Evolutionary conservation across 495 filamentous ascomycete species (phyloP).

Genomic region (Lepraria neglecta): DNA sequence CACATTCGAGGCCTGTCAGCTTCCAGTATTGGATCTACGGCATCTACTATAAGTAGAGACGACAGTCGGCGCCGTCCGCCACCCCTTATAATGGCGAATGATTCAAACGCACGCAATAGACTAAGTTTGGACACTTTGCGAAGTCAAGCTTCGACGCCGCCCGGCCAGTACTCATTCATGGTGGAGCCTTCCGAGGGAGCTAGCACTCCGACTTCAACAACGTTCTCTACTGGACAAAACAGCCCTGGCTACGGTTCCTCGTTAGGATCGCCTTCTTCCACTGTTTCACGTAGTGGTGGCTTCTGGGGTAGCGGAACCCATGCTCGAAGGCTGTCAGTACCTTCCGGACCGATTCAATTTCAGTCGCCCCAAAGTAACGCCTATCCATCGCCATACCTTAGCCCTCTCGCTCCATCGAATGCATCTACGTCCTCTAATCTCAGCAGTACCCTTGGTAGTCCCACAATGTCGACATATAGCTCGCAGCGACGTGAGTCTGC

Average conservation of each 20-base stretch:
- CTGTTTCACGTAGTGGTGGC: slow-evolving; percentile 55
- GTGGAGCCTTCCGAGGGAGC: slow-evolving; percentile 61
- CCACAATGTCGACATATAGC: slow-evolving; percentile 60
- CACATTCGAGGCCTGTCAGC: slow-evolving; percentile 80
- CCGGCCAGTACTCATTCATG: slow-evolving; percentile 39
- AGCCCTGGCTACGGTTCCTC: slow-evolving; percentile 64
- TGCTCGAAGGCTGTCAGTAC: slow-evolving; percentile 73
- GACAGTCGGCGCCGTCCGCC: slow-evolving; percentile 68
- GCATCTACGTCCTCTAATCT: slow-evolving; percentile 48
- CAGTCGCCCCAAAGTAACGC: slow-evolving; percentile 54
- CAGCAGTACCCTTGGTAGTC: slow-evolving; percentile 60
- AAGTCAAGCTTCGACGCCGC: slow-evolving; percentile 45
- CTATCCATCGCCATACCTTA: slow-evolving; percentile 54
- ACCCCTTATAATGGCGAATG: slow-evolving; percentile 76
- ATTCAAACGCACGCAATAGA: slow-evolving; percentile 50
- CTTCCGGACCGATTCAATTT: slow-evolving; percentile 68
- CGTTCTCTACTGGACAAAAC: slow-evolving; percentile 62
- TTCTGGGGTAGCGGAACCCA: slow-evolving; percentile 67
- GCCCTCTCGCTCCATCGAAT: slow-evolving; percentile 49
- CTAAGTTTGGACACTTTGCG: slow-evolving; percentile 57
- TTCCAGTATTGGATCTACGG: slow-evolving; percentile 73
- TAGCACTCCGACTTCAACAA: slow-evolving; percentile 68
- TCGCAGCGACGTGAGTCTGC: slow-evolving; percentile 59
- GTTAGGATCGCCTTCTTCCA: slow-evolving; percentile 61
- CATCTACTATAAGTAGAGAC: slow-evolving; percentile 58